These are phyloP conservation scores for Isatis tinctoria DNA, from an alignment of 345 rosid species.

Conservation along the genomic window DNA sequence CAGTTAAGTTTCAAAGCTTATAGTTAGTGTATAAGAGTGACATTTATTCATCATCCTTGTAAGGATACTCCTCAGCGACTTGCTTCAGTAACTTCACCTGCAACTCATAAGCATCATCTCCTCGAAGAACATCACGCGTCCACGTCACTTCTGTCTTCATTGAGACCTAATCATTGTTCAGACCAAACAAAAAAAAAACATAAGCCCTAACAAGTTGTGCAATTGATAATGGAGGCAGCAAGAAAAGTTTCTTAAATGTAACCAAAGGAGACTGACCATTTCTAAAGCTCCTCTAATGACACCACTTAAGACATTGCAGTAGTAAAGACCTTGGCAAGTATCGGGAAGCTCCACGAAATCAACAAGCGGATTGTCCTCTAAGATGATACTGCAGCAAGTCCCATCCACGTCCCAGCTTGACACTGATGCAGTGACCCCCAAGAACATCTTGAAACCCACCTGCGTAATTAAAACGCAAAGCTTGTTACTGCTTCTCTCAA, in stretches of 20 bases:
- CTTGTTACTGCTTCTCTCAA: not conserved
- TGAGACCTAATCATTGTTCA: conserved; percentile 49
- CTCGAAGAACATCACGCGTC: conserved; percentile 69
- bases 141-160: conserved; percentile 93
- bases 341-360: conserved; percentile 95
- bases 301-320: conserved; percentile 83
- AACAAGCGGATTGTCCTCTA: conserved; percentile 90
- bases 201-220: not conserved
- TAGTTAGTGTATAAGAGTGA: not conserved
- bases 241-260: not conserved
- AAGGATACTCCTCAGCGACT: conserved; percentile 82
- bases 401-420: conserved; percentile 82
- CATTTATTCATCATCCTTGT: conserved; percentile 82
- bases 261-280: conserved; percentile 54
- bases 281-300: conserved; percentile 89
- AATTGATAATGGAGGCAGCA: not conserved
- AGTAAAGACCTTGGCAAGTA: conserved; percentile 82
- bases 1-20: not conserved
- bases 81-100: conserved; percentile 84
- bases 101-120: conserved; percentile 77
- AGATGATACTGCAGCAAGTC: conserved; percentile 67
- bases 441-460: conserved; percentile 96
- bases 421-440: conserved; percentile 81
- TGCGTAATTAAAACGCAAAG: conserved; percentile 9
- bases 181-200: not conserved